These are phyloP conservation scores for Leptographium flavum DNA, from an alignment of 2,329 filamentous ascomycete genomes.

Conservation along the genomic window DNA sequence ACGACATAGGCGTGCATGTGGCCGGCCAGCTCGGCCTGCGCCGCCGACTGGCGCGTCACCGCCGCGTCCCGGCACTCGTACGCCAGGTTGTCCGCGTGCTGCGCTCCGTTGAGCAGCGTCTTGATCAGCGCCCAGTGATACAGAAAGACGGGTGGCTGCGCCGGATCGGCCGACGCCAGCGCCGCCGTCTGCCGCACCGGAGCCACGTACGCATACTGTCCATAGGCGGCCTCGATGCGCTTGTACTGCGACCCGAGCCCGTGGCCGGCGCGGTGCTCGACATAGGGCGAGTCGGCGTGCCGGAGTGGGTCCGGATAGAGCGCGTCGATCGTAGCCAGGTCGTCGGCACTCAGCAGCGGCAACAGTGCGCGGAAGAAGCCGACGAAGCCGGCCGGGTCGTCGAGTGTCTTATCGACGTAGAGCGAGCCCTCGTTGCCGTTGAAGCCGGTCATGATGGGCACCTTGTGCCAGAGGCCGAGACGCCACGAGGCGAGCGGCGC, in stretches of 20 bases:
- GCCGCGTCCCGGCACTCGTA: constrained; percentile 28
- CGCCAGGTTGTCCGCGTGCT: constrained; percentile 31
- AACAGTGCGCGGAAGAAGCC: constrained; percentile 24
- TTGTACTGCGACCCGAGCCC: constrained; percentile 29
- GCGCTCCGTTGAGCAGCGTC: constrained; percentile 27
- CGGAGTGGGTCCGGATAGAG: constrained; percentile 26
- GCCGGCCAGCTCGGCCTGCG: constrained; percentile 26
- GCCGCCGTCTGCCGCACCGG: constrained; percentile 34
- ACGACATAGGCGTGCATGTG: constrained; percentile 31
- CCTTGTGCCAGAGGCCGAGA: constrained; percentile 15
- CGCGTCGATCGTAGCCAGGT: constrained; percentile 20
- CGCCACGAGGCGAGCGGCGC: constrained; percentile 15
- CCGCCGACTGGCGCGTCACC: constrained; percentile 19
- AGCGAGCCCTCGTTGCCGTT: constrained; percentile 28
- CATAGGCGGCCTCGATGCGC: constrained; percentile 38
- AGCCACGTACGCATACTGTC: constrained; percentile 38
- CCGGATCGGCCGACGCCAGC: background rate
- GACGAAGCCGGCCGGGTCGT: constrained; percentile 19
- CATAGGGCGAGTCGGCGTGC: constrained; percentile 20
- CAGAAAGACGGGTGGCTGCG: constrained; percentile 29
- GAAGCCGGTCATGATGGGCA: constrained; percentile 27
- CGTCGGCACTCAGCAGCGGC: constrained; percentile 21
- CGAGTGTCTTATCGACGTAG: constrained; percentile 24
- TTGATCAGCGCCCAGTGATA: constrained; percentile 39
- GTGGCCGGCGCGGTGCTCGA: constrained; percentile 18